A percentile compares a stretch with the other conserved stretches of the same genome.
Conservation (phyloP, 371 early-diverging fungal genomes). For the Chytridium lagenaria region DNA sequence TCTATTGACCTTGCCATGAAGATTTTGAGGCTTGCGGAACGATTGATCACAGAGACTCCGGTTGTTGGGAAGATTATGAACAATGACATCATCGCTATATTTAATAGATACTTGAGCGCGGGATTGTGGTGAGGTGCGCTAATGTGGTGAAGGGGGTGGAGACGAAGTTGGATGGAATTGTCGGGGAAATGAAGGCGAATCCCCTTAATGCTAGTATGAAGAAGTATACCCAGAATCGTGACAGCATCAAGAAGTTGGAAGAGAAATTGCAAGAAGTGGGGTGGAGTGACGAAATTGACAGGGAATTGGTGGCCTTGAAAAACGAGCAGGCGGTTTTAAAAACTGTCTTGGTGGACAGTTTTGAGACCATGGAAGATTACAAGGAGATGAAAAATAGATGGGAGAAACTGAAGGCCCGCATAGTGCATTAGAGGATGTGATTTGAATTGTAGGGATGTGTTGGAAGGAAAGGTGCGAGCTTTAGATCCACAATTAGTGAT, state of each 20-base stretch:
- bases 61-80: background rate
- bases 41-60: background rate
- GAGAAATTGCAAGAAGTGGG: too few species aligned
- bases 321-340: background rate
- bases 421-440: background rate
- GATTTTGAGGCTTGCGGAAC: slow-evolving; percentile 2
- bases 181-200: background rate
- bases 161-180: background rate
- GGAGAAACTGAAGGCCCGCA: background rate
- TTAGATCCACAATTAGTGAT: background rate
- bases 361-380: background rate
- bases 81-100: background rate
- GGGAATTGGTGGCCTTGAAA: background rate
- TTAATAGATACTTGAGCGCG: background rate
- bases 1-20: slow-evolving; percentile 5
- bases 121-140: background rate
- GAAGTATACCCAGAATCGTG: too few species aligned
- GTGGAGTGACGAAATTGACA: too few species aligned
- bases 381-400: background rate
- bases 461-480: background rate
- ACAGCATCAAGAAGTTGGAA: too few species aligned
- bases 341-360: background rate
- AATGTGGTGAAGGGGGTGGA: background rate
- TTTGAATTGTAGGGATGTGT: background rate
- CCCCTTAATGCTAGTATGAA: background rate